phyloP scores from a whole-genome alignment of 2,329 filamentous ascomycete genomes.

The Blumeria graminis region DNA sequence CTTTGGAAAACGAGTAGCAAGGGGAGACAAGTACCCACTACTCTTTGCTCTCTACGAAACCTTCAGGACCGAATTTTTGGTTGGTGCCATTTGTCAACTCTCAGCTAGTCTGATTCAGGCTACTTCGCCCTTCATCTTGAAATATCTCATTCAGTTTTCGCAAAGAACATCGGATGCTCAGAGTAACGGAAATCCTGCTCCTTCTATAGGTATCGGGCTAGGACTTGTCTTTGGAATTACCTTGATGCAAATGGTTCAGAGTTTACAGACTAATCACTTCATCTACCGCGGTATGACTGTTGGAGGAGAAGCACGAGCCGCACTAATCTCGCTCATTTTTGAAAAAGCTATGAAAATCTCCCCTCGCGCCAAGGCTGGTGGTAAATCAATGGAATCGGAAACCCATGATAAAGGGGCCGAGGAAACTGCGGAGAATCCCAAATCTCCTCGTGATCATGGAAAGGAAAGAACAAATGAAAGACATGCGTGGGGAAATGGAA shows the following conservation, averaged over 20 bases:
- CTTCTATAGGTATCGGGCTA: conserved; percentile 50
- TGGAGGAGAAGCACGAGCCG: conserved; percentile 59
- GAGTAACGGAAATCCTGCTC: conserved; percentile 24
- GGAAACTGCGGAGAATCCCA: conserved; percentile 14
- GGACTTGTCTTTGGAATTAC: conserved; percentile 70
- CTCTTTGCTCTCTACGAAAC: conserved; percentile 67
- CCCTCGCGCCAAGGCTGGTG: conserved; percentile 66
- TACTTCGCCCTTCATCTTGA: conserved; percentile 60
- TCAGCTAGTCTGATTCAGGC: conserved; percentile 53
- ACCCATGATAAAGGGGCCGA: conserved; percentile 20
- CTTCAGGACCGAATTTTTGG: conserved; percentile 61
- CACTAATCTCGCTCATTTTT: conserved; percentile 69
- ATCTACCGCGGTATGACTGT: conserved; percentile 83
- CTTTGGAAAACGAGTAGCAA: conserved; percentile 42
- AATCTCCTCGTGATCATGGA: conserved; percentile 10
- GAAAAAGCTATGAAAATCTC: conserved; percentile 83
- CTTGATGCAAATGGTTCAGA: conserved; percentile 63
- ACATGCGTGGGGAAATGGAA: conserved; percentile 74
- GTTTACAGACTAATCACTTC: conserved; percentile 67
- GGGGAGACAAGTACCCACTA: conserved; percentile 49
- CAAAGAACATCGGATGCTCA: conserved; percentile 51
- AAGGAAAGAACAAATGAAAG: conserved; percentile 30
- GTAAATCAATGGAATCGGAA: conserved; percentile 20
- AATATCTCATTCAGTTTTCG: conserved; percentile 71
- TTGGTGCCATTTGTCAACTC: conserved; percentile 60